Evolutionary conservation across 2,329 filamentous ascomycete species (phyloP).

Genomic region (Verticillium albo-atrum): DNA sequence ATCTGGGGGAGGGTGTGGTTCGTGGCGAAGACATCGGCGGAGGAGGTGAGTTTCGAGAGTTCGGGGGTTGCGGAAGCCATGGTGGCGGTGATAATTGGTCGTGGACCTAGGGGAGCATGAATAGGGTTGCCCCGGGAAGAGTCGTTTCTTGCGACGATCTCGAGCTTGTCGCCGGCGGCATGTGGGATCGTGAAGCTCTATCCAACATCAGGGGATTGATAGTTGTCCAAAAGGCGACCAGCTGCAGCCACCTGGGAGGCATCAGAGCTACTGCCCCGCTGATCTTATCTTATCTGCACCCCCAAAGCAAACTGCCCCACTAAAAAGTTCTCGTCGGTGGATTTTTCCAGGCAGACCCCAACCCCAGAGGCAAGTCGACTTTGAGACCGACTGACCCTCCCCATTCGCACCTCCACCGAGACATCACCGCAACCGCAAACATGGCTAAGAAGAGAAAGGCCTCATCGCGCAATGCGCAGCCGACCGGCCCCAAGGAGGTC

Average conservation of each 20-base stretch:
- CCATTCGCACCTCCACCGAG: not conserved
- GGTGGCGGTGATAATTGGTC: conserved; percentile 6
- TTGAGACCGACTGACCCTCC: not conserved
- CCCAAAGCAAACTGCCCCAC: conserved; percentile 4
- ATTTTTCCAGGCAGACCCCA: not conserved
- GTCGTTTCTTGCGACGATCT: too few relatives aligned
- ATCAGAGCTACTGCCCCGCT: not conserved
- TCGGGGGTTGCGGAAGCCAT: conserved; percentile 38
- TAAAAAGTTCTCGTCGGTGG: conserved; percentile 12
- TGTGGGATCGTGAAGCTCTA: not conserved
- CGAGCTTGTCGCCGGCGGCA: not conserved
- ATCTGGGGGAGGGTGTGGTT: conserved; percentile 59
- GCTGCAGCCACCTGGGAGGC: not conserved
- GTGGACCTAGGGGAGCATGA: not conserved
- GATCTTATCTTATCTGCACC: conserved; percentile 8
- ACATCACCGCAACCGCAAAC: conserved; percentile 6
- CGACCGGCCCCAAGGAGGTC: conserved; percentile 49
- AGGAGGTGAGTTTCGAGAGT: conserved; percentile 41
- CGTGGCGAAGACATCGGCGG: conserved; percentile 50
- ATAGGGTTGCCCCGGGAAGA: not conserved
- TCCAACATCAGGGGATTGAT: too few relatives aligned
- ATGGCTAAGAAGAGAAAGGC: conserved; percentile 73
- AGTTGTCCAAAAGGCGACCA: not conserved
- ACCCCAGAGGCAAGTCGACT: not conserved
- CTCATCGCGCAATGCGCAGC: conserved; percentile 38